Base-by-base conservation (phyloP, 2,329 filamentous ascomycete genomes). In the Graphiopsis chlorocephala region DNA sequence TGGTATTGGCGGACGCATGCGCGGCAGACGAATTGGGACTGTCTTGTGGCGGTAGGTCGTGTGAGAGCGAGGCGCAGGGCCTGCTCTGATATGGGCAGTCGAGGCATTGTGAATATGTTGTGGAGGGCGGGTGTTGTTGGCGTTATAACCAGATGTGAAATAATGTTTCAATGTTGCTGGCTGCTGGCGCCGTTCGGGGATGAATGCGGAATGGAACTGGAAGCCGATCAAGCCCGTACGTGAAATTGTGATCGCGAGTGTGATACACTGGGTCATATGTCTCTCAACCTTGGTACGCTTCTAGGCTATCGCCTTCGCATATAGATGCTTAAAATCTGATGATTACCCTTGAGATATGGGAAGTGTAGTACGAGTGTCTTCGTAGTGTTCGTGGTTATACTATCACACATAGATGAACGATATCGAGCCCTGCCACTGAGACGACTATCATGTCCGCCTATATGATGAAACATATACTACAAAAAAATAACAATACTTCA, bases 1-100 rank as follows among this genome's bases (percentile, higher is more conserved):
- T 69, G 68, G 65, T 73, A 70, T 68, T 71, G 71, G 56, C 72
- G 72, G 8, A 66, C 66, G 66, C 73, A 75, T 20, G 72, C 64
- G 28, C 67, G 68, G 68, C 73, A 75, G 38, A 75, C 64, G 61
- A 72, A 72, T 45, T 63, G 68, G 26, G 67, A 69, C 11, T 66
- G 61, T 20, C 50, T 31, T n/a, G 55, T 42, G 33, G 33, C 35
- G 31, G 67, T 29, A 23, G 63, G 55, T 42, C 47, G 63, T 23
- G 33, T 42, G 23, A 59, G 60, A 25, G 69, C 69, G 25, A 72
- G 68, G 65, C 71, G 70, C 55, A 73, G 65, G 48, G 72, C 73
- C 69, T 70, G 71, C 63, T 70, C 66, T 50, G 72, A 31, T 60
- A 60, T 47, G 12, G 63, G 57, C 4, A 64, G 56, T 20, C 63